Evolutionary conservation across 2,329 filamentous ascomycete species (phyloP), one percentile per base, ranked within the genome.

Genomic region (Xylaria digitata): DNA sequence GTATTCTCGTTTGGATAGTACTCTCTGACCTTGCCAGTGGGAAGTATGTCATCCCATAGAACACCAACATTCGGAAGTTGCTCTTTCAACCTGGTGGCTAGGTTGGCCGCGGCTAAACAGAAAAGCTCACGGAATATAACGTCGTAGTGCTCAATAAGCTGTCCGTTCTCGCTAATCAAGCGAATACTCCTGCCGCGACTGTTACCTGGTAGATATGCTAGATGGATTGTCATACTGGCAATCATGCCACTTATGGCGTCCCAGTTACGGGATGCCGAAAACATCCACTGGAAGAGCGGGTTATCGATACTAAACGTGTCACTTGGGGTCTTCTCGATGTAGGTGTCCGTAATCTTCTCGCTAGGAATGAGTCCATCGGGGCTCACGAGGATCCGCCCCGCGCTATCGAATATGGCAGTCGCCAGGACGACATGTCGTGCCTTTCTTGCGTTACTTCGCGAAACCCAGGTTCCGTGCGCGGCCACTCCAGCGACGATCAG

Each of bases 251-350:
- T 84, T 30, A 97, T 85, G 46, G 87, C 86, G 7, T 80, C 76
- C 94, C 94, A 97, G 77, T 94, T 91, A 65, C 89, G 86, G 6
- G 92, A 92, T 2, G 93, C 92, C 63, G 92, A 87, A 75, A 92
- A 96, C 74, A 96, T 90, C 94, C 94, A 97, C 56, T 94, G 88
- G 78, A 96, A 97, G 1, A 94, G 88, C 0, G 92, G 88, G 75
- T 97, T 93, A 0, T 88, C 87, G 26, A 89, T 89, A 63, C 89
- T 89, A 74, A 97, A 94, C 15, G 90, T 87, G 67, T 96, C 92
- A 66, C 90, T 88, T 60, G 90, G 87, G 32, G 87, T 89, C 76
- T 85, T 87, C 76, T 91, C 89, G 45, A 92, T 80, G 76, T 93
- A 93, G 15, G 89, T 89, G 76, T 90, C 90, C 0, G 93, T 96